Base-by-base conservation (phyloP, 768 basidiomycete genomes). In the Calvatia gigantea region DNA sequence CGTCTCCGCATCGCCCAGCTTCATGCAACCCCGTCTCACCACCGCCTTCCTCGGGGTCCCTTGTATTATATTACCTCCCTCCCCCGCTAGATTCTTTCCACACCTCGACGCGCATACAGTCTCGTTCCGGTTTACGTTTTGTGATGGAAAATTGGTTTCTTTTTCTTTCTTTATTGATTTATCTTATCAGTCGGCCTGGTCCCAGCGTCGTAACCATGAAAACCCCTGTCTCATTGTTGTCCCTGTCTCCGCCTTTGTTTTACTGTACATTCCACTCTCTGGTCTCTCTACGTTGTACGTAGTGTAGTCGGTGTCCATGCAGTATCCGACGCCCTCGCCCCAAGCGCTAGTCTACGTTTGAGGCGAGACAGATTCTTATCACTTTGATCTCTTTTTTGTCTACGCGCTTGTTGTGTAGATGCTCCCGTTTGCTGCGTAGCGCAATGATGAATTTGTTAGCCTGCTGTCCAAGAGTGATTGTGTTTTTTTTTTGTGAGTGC, bases 251-350 rank as follows among this genome's bases (percentile, higher is more conserved):
- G 23, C 12, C 29, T 43, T 11, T 33, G 19, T n/a, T 28, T 48
- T 14, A n/a, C n/a, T n/a, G n/a, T n/a, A n/a, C n/a, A n/a, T n/a
- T n/a, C 29, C 33, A 14, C 6, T 52, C n/a, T n/a, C n/a, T n/a
- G n/a, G 42, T 11, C 28, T 31, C 29, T n/a, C 41, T 21, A 29
- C 38, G 27, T 43, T 32, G 51, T 11, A 43, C 41, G 51, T 42
- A 52, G 51, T 28, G 51, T n/a, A 42, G 51, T 41, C 44, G 51
- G 51, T 29, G 31, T n/a, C 38, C n/a, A n/a, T n/a, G 31, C 15
- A 19, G 19, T 23, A 12, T 21, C 21, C 41, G 21, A 23, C 25
- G 5, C 41, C 23, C 11, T n/a, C 35, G 12, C 7, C 15, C 27
- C 23, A 19, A 21, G 6, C n/a, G 44, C 27, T 31, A 46, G 44